These are phyloP conservation scores for Trichoderma gracile DNA, from an alignment of 2,329 filamentous ascomycete species.

Conservation along the genomic window DNA sequence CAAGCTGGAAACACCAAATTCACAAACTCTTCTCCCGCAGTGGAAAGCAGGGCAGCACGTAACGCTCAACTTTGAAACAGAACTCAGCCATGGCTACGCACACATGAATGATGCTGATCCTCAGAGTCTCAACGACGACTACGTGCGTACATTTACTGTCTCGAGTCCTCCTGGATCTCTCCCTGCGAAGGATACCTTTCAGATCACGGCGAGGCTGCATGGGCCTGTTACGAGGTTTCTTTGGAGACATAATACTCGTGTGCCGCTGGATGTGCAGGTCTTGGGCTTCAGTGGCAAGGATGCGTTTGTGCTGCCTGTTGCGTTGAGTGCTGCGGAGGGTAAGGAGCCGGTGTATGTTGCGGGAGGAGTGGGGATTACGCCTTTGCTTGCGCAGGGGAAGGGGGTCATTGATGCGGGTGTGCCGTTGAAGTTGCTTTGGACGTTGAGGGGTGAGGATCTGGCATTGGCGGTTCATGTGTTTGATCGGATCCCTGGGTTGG, in stretches of 20 bases:
- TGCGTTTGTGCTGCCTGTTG: slow-evolving; percentile 42
- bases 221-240: slow-evolving; percentile 69
- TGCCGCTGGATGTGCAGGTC: slow-evolving; percentile 63
- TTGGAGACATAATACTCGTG: slow-evolving; percentile 56
- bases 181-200: slow-evolving; percentile 50
- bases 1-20: slow-evolving; percentile 33
- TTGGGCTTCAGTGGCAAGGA: slow-evolving; percentile 70
- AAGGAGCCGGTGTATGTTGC: slow-evolving; percentile 63
- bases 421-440: slow-evolving; percentile 66
- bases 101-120: slow-evolving; percentile 87
- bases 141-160: slow-evolving; percentile 79
- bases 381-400: slow-evolving; percentile 68
- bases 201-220: slow-evolving; percentile 70
- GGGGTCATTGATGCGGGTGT: slow-evolving; percentile 44
- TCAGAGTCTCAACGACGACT: slow-evolving; percentile 79
- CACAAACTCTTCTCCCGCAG: slow-evolving; percentile 25
- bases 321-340: slow-evolving; percentile 6
- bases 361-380: slow-evolving; percentile 81
- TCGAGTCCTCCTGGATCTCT: slow-evolving; percentile 55
- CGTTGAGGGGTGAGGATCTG: slow-evolving; percentile 61
- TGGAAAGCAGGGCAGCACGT: slow-evolving; percentile 77
- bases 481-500: slow-evolving; percentile 52
- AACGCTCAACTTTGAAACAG: slow-evolving; percentile 68
- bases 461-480: slow-evolving; percentile 63
- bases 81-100: slow-evolving; percentile 71